A percentile compares a stretch with the other conserved stretches of the same genome.
phyloP scores from a whole-genome alignment of 106 monocot species.

The Chionographis japonica region DNA sequence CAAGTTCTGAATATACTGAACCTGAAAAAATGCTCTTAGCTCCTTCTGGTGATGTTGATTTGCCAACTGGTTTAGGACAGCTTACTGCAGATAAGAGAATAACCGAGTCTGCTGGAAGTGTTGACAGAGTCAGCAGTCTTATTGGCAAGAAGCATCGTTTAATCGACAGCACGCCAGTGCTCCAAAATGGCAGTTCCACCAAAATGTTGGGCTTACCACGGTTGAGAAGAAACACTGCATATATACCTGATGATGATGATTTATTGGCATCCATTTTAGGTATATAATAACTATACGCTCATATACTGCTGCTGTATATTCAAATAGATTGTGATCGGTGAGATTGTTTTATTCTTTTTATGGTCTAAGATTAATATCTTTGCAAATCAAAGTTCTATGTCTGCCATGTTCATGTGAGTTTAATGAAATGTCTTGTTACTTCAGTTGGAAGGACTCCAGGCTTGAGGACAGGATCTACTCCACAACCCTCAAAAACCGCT shows the following conservation, averaged over 20 bases:
- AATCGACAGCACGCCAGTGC: slow-evolving; percentile 39
- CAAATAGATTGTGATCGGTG: no score
- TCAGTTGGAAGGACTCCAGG: slow-evolving; percentile 65
- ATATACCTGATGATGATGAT: slow-evolving; percentile 79
- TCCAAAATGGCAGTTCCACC: slow-evolving; percentile 42
- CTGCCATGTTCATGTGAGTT: not conserved
- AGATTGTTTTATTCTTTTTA: no score
- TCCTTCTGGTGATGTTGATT: slow-evolving; percentile 17
- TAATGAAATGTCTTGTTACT: slow-evolving; percentile 6
- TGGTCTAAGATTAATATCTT: no score
- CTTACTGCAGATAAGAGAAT: slow-evolving; percentile 55
- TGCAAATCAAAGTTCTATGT: no score
- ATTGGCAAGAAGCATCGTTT: slow-evolving; percentile 48
- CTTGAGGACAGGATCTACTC: slow-evolving; percentile 44
- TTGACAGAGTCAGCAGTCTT: slow-evolving; percentile 47
- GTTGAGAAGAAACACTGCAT: slow-evolving; percentile 41
- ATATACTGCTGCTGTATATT: slow-evolving; percentile 1
- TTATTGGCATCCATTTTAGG: slow-evolving; percentile 91
- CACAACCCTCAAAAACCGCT: slow-evolving; percentile 31
- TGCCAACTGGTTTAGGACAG: slow-evolving; percentile 50
- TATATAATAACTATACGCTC: slow-evolving; percentile 14
- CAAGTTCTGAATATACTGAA: slow-evolving; percentile 70
- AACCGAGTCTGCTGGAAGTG: slow-evolving; percentile 62
- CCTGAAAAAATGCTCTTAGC: slow-evolving; percentile 81
- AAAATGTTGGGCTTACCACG: slow-evolving; percentile 39